phyloP scores from a whole-genome alignment of 163 green algal genomes.

The Chlorella variabilis region DNA sequence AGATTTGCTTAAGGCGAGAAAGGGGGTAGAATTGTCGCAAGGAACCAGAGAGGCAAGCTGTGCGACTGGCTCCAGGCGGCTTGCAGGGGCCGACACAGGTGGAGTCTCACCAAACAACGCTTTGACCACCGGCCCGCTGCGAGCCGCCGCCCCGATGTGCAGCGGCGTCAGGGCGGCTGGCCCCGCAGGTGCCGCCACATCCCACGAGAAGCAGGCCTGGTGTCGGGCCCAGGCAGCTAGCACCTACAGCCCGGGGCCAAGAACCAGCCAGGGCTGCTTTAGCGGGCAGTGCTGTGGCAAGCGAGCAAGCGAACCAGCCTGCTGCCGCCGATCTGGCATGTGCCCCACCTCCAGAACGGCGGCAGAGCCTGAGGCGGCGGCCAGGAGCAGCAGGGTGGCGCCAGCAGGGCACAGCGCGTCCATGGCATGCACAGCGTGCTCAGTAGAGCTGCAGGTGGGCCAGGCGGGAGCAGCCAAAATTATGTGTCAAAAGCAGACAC shows the following conservation, averaged over 20 bases:
- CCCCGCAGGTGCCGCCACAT: not conserved
- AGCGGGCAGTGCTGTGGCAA: no score
- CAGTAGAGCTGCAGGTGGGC: not conserved
- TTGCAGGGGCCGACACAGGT: no score
- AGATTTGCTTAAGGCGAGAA: no score
- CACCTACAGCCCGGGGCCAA: not conserved
- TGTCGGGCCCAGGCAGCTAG: not conserved
- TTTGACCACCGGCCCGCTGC: not conserved
- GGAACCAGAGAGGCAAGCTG: no score
- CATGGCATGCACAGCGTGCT: conserved; percentile 5
- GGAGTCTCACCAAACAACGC: not conserved
- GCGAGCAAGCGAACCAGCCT: no score
- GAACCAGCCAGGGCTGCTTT: no score
- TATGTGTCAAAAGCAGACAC: not conserved
- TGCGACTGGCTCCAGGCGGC: no score
- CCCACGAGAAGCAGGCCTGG: not conserved
- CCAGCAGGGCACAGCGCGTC: not conserved
- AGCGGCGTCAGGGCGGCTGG: conserved; percentile 7
- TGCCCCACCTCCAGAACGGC: not conserved
- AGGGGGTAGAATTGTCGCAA: no score
- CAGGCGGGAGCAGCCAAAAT: not conserved
- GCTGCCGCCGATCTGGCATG: no score
- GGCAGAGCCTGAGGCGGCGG: not conserved
- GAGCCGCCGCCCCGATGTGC: conserved; percentile 4
- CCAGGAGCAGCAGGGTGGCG: not conserved